phyloP scores from a whole-genome alignment of 768 basidiomycete species.

The Trametes villosa region DNA sequence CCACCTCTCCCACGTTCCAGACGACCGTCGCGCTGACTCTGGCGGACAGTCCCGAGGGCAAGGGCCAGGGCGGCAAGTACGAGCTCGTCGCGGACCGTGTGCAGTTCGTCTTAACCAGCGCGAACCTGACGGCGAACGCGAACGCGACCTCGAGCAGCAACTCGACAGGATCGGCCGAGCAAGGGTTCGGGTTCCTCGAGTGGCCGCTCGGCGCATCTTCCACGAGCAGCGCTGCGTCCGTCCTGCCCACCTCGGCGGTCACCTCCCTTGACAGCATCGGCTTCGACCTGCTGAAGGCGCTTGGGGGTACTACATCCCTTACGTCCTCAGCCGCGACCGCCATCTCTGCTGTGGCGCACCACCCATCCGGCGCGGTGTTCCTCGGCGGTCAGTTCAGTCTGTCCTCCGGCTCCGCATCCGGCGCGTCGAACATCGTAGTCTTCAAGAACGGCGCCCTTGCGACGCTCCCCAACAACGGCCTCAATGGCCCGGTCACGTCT shows the following conservation, averaged over 20 bases:
- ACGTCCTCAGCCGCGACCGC: slow-evolving; percentile 39
- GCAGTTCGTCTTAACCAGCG: slow-evolving; percentile 75
- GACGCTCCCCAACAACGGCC: slow-evolving; percentile 63
- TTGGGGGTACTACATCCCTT: slow-evolving; percentile 52
- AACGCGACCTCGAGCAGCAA: slow-evolving; percentile 37
- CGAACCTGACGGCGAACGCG: slow-evolving; percentile 45
- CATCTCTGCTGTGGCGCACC: slow-evolving; percentile 63
- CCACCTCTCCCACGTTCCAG: slow-evolving; percentile 70
- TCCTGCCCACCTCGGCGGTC: slow-evolving; percentile 68
- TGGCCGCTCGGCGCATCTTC: slow-evolving; percentile 62
- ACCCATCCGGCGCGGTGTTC: slow-evolving; percentile 68
- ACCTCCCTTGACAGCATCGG: slow-evolving; percentile 70
- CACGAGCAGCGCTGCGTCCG: slow-evolving; percentile 60
- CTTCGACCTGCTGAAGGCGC: slow-evolving; percentile 59
- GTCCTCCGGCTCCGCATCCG: slow-evolving; percentile 55
- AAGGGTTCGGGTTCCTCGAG: slow-evolving; percentile 87
- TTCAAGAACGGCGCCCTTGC: slow-evolving; percentile 64
- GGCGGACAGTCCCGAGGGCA: slow-evolving; percentile 63
- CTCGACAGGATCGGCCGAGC: slow-evolving; percentile 40
- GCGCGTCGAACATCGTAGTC: slow-evolving; percentile 71
- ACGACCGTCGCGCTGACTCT: slow-evolving; percentile 78
- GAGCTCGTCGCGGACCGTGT: slow-evolving; percentile 86
- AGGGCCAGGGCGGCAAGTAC: slow-evolving; percentile 68
- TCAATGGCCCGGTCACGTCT: slow-evolving; percentile 79
- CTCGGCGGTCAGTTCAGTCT: slow-evolving; percentile 80